Base-by-base conservation (phyloP, 2,329 filamentous ascomycete species). In the Ophiostoma populinum region DNA sequence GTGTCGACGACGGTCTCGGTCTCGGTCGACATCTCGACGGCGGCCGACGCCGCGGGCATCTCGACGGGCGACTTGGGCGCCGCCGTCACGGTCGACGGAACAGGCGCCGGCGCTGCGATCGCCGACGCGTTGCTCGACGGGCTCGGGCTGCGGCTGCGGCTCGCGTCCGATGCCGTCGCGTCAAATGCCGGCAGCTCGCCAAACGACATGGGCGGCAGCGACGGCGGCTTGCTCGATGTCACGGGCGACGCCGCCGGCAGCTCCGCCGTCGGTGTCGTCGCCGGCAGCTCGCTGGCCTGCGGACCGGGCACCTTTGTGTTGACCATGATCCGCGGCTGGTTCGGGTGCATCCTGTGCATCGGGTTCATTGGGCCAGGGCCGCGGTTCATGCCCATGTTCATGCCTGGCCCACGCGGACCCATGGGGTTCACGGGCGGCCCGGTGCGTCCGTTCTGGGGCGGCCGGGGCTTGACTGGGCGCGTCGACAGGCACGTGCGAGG, bases 401-500 rank as follows among this genome's bases (percentile, higher is more conserved):
- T n/a, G n/a, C n/a, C n/a, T n/a, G 21, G 21, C 21, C 21, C 21
- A 22, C 11, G 21, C 21, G 21, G 21, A n/a, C 25, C 15, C 25
- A 28, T 35, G 7, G 28, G 33, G 32, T 30, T 33, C 7, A 40
- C 27, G 5, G 35, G 39, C 11, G 32, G 27, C 10, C 30, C 50
- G 45, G 41, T 60, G 35, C 44, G 43, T 17, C 61, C 61, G 21
- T 60, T 59, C 36, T 56, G 61, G 15, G 60, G 61, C 26, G 70
- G 62, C 30, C 85, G 78, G 31, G 86, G 82, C 63, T 92, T 94
- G 42, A 95, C 80, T 13, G 87, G 83, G 33, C 85, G 76, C 39
- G 83, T 80, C 11, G 90, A 95, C 33, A 98, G 67, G 58, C 90
- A 98, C 24, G 86, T 93, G 46, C 90, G 75, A 11, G 90, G 90